phyloP scores from a whole-genome alignment of 2,329 filamentous ascomycete species.

The Ophiostoma montium region DNA sequence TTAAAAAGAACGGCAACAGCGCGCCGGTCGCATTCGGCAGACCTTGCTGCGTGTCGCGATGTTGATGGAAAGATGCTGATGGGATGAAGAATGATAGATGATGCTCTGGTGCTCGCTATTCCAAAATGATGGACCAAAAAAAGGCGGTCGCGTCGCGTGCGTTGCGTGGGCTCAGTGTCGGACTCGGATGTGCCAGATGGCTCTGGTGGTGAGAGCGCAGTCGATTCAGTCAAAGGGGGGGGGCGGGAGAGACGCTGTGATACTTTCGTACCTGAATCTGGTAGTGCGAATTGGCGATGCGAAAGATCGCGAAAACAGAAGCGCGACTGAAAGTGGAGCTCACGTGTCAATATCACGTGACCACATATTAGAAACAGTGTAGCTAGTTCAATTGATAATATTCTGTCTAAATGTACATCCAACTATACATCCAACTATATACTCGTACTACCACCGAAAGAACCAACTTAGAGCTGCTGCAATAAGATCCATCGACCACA shows the following conservation, averaged over 20 bases:
- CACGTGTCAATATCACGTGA: background rate
- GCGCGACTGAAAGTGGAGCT: background rate
- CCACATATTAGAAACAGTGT: background rate
- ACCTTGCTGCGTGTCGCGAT: no score
- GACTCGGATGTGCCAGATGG: background rate
- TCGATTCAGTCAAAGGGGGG: background rate
- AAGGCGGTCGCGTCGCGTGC: background rate
- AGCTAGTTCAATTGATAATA: background rate
- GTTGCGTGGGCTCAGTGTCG: no score
- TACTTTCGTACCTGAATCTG: background rate
- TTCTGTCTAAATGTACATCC: background rate
- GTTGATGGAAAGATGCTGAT: background rate
- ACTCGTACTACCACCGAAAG: no score
- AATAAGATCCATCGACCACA: no score
- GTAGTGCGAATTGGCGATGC: background rate
- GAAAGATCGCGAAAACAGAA: conserved; percentile 1
- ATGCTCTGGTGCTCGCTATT: background rate
- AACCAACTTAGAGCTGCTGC: no score
- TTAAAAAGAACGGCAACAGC: no score
- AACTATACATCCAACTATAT: background rate
- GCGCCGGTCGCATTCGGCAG: no score
- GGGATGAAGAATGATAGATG: background rate
- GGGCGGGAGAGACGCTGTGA: background rate
- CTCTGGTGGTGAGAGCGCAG: background rate
- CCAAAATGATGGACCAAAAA: background rate